Evolutionary conservation across 1,284 basidiomycete genomes (phyloP).

Genomic region (Xerocomus amazonicus): DNA sequence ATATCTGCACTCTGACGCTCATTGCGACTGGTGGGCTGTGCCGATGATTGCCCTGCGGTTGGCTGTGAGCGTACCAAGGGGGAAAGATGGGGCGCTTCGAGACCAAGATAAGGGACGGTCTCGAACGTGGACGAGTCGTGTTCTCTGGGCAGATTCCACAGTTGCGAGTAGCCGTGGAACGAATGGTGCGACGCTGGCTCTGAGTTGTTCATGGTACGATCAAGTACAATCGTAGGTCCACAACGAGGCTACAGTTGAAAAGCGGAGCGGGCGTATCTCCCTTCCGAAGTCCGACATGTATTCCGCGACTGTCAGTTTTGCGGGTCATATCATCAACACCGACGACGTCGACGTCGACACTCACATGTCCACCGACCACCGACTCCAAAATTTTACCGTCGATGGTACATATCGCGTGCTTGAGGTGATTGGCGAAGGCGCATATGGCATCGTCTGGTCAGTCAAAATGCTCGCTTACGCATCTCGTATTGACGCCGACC

Average conservation of each 20-base stretch:
- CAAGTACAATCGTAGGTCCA: background rate
- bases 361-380: slow-evolving; percentile 20
- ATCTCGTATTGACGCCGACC: slow-evolving; percentile 3
- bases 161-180: background rate
- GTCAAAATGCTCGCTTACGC: slow-evolving; percentile 2
- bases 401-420: slow-evolving; percentile 76
- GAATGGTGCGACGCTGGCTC: background rate
- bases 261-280: background rate
- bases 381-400: slow-evolving; percentile 31
- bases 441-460: slow-evolving; percentile 80
- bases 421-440: slow-evolving; percentile 87
- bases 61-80: background rate
- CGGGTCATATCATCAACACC: background rate
- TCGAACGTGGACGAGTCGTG: background rate
- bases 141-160: too few relatives aligned
- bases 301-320: background rate
- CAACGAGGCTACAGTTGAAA: background rate
- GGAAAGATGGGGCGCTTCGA: background rate
- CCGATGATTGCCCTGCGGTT: too few relatives aligned
- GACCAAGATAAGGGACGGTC: background rate
- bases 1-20: background rate
- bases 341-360: slow-evolving; percentile 10
- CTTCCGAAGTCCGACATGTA: slow-evolving; percentile 28
- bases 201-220: slow-evolving; percentile 2
- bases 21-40: background rate